Conservation (phyloP, 371 early-diverging fungal species). For the Circinella minor region DNA sequence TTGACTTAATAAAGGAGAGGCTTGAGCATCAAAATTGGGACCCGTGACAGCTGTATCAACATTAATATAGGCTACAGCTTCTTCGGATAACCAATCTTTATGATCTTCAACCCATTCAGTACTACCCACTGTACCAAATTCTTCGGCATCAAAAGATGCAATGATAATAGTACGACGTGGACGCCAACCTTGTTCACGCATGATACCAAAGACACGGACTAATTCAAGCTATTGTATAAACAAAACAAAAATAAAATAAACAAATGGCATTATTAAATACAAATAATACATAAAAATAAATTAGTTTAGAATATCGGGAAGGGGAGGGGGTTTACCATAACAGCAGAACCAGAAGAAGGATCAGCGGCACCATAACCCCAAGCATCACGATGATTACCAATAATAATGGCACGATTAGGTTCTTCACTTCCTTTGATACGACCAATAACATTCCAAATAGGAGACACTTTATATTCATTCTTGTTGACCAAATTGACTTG, state of each 20-base stretch:
- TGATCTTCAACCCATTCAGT: conserved; percentile 77
- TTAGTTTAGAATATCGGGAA: too few relatives aligned
- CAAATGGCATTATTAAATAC: too few relatives aligned
- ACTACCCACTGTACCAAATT: conserved; percentile 55
- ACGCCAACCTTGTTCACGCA: conserved; percentile 66
- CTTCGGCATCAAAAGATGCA: conserved; percentile 74
- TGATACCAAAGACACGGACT: conserved; percentile 57
- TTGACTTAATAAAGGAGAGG: conserved; percentile 55
- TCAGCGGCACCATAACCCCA: conserved; percentile 69
- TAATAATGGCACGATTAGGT: conserved; percentile 57
- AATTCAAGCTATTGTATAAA: conserved; percentile 51
- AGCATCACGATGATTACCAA: conserved; percentile 71
- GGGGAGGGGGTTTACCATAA: conserved; percentile 37
- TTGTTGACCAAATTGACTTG: conserved; percentile 57
- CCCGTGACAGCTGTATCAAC: conserved; percentile 63
- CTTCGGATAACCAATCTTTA: conserved; percentile 51
- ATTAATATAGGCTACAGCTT: conserved; percentile 66
- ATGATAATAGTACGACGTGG: conserved; percentile 71
- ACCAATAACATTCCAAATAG: conserved; percentile 70
- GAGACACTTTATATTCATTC: conserved; percentile 52
- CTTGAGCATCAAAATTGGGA: conserved; percentile 47
- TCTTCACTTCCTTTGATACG: conserved; percentile 61
- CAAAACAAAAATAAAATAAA: too few relatives aligned
- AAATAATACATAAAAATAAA: too few relatives aligned
- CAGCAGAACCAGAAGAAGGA: conserved; percentile 68